These are phyloP conservation scores for Hortaea sp. DNA, from an alignment of 2,329 filamentous ascomycete species.

Conservation along the genomic window DNA sequence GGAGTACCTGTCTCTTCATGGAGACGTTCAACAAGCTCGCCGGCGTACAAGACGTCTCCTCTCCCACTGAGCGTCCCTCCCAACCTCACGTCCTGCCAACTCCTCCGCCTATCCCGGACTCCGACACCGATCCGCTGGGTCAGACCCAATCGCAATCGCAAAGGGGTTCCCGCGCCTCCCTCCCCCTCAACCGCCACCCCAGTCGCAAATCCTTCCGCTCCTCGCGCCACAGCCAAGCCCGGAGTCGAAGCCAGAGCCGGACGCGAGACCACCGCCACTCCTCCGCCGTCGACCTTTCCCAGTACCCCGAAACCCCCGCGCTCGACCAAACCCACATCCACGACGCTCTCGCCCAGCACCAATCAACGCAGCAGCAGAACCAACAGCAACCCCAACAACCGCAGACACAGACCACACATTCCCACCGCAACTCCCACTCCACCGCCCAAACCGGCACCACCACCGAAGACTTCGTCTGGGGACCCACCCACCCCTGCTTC, in stretches of 20 bases:
- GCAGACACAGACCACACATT: conserved; percentile 1
- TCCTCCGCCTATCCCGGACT: conserved; percentile 15
- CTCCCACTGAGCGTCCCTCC: conserved; percentile 9
- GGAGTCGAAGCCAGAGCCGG: background rate
- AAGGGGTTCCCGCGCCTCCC: conserved; percentile 20
- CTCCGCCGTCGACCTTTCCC: background rate
- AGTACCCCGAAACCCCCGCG: conserved; percentile 2
- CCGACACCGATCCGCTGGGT: conserved; percentile 3
- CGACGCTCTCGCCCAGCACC: background rate
- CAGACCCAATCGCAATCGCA: conserved; percentile 9
- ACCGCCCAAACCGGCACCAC: conserved; percentile 14
- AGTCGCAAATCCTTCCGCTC: conserved; percentile 18
- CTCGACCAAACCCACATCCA: background rate
- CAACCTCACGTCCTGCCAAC: conserved; percentile 12
- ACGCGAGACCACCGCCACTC: background rate
- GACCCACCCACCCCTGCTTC: conserved; percentile 85
- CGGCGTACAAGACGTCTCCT: conserved; percentile 22
- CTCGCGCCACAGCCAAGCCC: background rate
- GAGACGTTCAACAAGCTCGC: conserved; percentile 25
- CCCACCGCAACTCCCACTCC: conserved; percentile 9
- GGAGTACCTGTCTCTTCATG: conserved; percentile 10
- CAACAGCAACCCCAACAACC: conserved; percentile 1
- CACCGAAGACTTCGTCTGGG: conserved; percentile 67
- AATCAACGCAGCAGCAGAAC: background rate
- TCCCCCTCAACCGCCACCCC: conserved; percentile 22